These are phyloP conservation scores for Tetrapisispora arboricola DNA, from an alignment of 805 yeast species.

Conservation along the genomic window DNA sequence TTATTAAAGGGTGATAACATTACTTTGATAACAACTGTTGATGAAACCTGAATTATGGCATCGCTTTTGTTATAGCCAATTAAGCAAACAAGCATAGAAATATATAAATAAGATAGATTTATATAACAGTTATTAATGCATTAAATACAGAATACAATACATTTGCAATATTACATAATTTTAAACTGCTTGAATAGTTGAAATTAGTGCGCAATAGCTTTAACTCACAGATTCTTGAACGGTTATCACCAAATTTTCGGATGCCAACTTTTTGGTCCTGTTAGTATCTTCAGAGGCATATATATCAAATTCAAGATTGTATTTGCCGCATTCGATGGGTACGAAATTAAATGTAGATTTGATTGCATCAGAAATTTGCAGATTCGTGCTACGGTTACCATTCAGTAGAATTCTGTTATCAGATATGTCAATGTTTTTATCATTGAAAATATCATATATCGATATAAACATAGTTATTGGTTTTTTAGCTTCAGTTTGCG, in stretches of 20 bases:
- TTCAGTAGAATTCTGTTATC: conserved; percentile 58
- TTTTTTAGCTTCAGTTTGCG: not conserved
- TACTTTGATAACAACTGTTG: conserved; percentile 47
- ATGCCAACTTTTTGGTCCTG: conserved; percentile 1
- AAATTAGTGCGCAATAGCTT: too few species aligned
- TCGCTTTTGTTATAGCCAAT: too few species aligned
- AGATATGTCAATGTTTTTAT: conserved; percentile 16
- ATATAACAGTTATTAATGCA: too few species aligned
- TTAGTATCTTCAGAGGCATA: conserved; percentile 3
- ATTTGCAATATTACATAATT: too few species aligned
- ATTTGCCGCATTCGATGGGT: conserved; percentile 67
- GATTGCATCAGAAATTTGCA: conserved; percentile 35
- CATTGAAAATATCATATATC: conserved; percentile 20
- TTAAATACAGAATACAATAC: too few species aligned
- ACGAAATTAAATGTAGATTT: conserved; percentile 39
- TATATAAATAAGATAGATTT: too few species aligned
- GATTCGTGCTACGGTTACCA: conserved; percentile 51
- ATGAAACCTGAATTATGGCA: conserved; percentile 4
- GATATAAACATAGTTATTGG: conserved; percentile 8
- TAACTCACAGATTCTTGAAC: not conserved
- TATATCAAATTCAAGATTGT: conserved; percentile 54
- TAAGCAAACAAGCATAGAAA: too few species aligned
- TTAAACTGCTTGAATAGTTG: too few species aligned
- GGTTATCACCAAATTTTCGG: conserved; percentile 3
- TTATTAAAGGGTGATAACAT: conserved; percentile 91